Conservation (phyloP, 148 eudicot species). For the Rhododendron williamsianum region DNA sequence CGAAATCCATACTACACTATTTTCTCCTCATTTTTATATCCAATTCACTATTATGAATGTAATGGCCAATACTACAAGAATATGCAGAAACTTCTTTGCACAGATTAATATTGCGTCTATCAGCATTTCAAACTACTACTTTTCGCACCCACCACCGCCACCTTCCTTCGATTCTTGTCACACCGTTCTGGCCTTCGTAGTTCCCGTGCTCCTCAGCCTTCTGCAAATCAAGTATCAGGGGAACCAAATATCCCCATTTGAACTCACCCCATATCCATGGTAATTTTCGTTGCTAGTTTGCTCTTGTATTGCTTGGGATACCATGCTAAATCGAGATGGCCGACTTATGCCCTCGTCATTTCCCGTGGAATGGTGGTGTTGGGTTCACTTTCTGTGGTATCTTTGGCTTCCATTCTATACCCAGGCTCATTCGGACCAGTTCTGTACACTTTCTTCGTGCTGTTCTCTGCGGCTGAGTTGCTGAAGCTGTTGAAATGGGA, state of each 20-base stretch:
- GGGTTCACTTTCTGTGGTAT: neutral
- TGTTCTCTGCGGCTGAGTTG: neutral
- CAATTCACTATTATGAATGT: no score
- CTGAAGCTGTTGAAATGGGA: neutral
- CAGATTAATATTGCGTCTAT: no score
- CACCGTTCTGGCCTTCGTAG: neutral
- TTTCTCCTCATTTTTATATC: no score
- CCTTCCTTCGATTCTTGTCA: neutral
- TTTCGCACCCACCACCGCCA: no score
- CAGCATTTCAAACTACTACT: no score
- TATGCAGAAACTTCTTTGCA: no score
- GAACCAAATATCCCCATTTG: neutral
- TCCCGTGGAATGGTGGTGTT: neutral
- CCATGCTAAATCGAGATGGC: neutral
- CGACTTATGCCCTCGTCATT: no score
- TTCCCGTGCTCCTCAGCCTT: neutral
- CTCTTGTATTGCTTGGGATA: neutral
- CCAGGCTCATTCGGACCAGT: neutral
- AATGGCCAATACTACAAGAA: no score
- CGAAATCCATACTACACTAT: no score
- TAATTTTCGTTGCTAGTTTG: neutral
- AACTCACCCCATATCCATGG: constrained; percentile 1
- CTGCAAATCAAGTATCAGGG: neutral
- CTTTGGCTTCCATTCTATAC: neutral
- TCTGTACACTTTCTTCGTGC: neutral